phyloP scores from a whole-genome alignment of 2,329 filamentous ascomycete species.

The Ophiostoma piceae region DNA sequence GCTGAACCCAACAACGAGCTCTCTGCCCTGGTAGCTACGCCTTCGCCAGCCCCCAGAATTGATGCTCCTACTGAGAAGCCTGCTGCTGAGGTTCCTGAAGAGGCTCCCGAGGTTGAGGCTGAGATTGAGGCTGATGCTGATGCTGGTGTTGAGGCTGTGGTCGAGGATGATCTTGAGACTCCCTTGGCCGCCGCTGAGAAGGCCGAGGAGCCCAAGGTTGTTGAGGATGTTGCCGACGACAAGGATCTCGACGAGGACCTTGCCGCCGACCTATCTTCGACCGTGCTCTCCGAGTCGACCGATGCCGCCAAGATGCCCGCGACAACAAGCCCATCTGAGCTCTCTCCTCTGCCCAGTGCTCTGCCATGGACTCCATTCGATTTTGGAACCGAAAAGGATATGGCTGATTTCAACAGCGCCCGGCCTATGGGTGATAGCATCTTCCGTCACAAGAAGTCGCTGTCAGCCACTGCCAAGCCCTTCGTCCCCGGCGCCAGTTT shows the following conservation, averaged over 20 bases:
- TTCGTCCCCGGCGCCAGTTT: constrained; percentile 51
- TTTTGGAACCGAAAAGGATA: constrained; percentile 47
- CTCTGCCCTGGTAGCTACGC: constrained; percentile 22
- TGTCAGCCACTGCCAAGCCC: constrained; percentile 66
- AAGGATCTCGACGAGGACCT: constrained; percentile 41
- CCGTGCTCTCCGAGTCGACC: constrained; percentile 47
- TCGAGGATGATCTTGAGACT: neutral
- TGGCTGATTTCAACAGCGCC: constrained; percentile 49
- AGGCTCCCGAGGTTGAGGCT: neutral
- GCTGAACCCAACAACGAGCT: constrained; percentile 45
- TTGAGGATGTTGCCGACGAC: constrained; percentile 20
- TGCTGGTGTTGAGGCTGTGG: neutral
- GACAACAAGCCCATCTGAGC: constrained; percentile 49
- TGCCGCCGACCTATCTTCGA: constrained; percentile 50
- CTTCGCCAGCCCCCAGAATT: neutral
- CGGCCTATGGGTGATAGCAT: constrained; percentile 42
- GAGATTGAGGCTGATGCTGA: neutral
- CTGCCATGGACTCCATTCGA: constrained; percentile 58
- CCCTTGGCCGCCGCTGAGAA: neutral
- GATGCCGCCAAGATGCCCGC: constrained; percentile 45
- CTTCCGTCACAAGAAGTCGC: constrained; percentile 50
- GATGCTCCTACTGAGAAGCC: neutral
- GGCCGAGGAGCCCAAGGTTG: neutral
- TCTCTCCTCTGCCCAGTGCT: constrained; percentile 46
- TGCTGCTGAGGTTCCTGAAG: neutral